Base-by-base conservation (phyloP, 352 stramenopile species). In the Globisporangium nunn region DNA sequence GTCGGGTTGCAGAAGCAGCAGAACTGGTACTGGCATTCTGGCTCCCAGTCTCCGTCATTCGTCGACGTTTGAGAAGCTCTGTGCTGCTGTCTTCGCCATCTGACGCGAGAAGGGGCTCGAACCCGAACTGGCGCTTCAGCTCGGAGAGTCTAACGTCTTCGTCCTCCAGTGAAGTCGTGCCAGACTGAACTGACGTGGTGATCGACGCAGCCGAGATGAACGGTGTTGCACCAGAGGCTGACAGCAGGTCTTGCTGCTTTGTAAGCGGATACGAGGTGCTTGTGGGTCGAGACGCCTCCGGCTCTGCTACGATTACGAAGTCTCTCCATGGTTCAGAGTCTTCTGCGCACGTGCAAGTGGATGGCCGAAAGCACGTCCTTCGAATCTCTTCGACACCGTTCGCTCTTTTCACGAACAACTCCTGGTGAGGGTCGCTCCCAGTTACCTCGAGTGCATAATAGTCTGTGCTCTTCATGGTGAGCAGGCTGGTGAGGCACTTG, bases 41-140 rank as follows among this genome's bases (percentile, higher is more conserved):
- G 6, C 39, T 31, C 18, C 33, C 17, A 23, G 50, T 65, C 10
- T 17, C 59, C 7, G 41, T 43, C 41, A 66, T 37, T 23, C 81
- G 63, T 52, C 63, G 52, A 68, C 73, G 39, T 56, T 74, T 63
- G 57, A 61, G 50, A 2, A 28, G 29, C 44, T 54, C 43, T 7
- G 50, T 44, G 8, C 5, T 53, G 33, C 43, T 75, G 50, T 31
- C 63, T 3, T 73, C 47, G 37, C 40, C 55, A 12, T 74, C 68
- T 29, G 56, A 35, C 14, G 64, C 41, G 8, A 52, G 59, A 0
- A 44, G 35, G 35, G 74, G 46, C 44, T 75, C 62, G 58, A 82
- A 88, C 4, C 80, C 80, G 59, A 75, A 86, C 57, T 80, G 71
- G 17, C 80, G 74, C 58, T 88, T 90, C 39, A 90, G 77, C 49